Evolutionary conservation across 805 yeast species (phyloP).

Genomic region (Lipomyces lipofer): DNA sequence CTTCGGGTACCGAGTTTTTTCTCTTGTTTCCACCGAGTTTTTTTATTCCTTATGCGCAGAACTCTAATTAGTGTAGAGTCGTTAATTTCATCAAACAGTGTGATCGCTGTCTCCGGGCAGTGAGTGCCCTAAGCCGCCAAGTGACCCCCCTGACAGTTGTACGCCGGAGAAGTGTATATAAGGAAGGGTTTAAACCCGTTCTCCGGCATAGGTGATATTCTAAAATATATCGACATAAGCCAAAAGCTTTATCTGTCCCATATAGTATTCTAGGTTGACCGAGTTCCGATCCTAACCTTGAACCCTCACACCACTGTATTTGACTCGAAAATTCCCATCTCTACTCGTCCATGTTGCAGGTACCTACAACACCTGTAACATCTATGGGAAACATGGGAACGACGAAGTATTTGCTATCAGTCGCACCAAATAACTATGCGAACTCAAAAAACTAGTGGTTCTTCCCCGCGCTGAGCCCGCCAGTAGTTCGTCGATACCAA

Average conservation of each 20-base stretch:
- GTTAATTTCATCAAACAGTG: neutral
- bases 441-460: neutral
- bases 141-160: no score
- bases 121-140: no score
- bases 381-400: no score
- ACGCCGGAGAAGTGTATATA: conserved; percentile 1
- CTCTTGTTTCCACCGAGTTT: no score
- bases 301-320: no score
- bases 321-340: no score
- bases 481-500: neutral
- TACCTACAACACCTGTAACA: no score
- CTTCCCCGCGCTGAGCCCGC: neutral
- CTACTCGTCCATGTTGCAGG: no score
- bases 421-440: neutral
- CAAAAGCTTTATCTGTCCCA: neutral
- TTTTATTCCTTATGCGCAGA: neutral
- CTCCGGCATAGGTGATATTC: conserved; percentile 1
- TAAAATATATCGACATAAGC: neutral
- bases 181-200: neutral
- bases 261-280: neutral
- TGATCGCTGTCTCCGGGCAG: no score
- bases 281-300: no score
- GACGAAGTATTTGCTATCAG: neutral
- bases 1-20: neutral
- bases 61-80: neutral